Base-by-base conservation (phyloP, 202 grass and related monocot genomes). In the Eragrostis tef region DNA sequence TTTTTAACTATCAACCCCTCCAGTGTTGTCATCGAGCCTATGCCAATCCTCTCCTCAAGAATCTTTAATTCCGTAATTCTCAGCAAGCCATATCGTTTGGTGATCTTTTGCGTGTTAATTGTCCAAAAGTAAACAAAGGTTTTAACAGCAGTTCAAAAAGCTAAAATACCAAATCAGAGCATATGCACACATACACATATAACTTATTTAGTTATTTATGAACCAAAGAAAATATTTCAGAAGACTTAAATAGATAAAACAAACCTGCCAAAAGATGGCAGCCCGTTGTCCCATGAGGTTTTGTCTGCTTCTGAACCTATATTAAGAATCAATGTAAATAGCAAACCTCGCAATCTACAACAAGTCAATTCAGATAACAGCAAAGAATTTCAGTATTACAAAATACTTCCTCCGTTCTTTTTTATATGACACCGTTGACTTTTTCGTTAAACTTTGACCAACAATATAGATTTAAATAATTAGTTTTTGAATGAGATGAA, bases 211-310 rank as follows among this genome's bases (percentile, higher is more conserved):
- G n/a, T 71, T 11, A 44, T 62, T 36, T 54, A 56, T 54, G 17
- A 21, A 56, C 29, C 46, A 64, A 83, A 73, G 54, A 25, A 65
- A 75, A 54, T 54, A 52, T 36, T 47, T 12, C 11, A 62, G n/a
- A 71, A 34, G 19, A 67, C 60, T 60, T 9, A 58, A 71, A 78
- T 42, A 7, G 68, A 31, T 42, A 68, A 53, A 76, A 78, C 87
- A 53, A 77, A 98, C 95, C 95, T 94, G 86, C 61, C 87, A 88
- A 98, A 86, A 54, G 94, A 93, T 87, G 92, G 70, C 61, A 98
- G 79, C 64, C 76, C 80, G 84, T 73, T 80, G 62, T 91, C 83
- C 95, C 92, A 93, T 79, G 90, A 88, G 71, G 79, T 83, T 75
- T 90, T 89, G 11, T 68, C 88, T 61, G 80, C 84, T 76, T 92